Conservation (phyloP, 83 land plant species). For the Diphasiastrum complanatum region DNA sequence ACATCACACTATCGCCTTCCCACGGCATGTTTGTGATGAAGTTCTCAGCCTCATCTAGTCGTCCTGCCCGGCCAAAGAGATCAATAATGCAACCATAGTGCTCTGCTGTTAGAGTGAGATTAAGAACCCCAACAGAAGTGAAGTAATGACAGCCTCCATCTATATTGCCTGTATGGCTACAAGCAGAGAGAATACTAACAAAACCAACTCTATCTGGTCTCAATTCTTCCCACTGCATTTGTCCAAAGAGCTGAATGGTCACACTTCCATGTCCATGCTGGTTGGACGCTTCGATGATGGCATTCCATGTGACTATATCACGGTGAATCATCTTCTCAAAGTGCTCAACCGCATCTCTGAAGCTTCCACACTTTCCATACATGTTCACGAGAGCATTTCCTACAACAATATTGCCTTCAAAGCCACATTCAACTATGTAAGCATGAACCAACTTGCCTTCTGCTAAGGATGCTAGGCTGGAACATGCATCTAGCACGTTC, state of each 20-base stretch:
- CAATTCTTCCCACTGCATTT: not conserved
- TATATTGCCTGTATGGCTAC: conserved; percentile 11
- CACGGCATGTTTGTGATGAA: not conserved
- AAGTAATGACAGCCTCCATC: conserved; percentile 1
- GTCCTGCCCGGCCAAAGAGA: conserved; percentile 3
- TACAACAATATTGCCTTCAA: not conserved
- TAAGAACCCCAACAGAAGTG: not conserved
- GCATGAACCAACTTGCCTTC: not conserved
- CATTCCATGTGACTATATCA: not conserved
- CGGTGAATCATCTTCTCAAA: not conserved
- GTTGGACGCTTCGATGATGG: not conserved
- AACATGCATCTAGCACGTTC: not conserved
- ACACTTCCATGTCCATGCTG: not conserved
- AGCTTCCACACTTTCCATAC: no score
- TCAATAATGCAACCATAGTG: conserved; percentile 10
- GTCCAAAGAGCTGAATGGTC: not conserved
- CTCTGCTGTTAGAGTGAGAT: not conserved
- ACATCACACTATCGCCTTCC: not conserved
- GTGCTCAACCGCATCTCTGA: not conserved
- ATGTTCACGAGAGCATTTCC: no score
- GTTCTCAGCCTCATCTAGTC: conserved; percentile 4
- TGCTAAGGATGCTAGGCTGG: not conserved
- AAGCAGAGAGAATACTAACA: conserved; percentile 5
- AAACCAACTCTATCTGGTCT: conserved; percentile 1
- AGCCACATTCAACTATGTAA: not conserved